These are phyloP conservation scores for Gaultheria prostrata DNA, from an alignment of 148 eudicot genomes.

Conservation along the genomic window DNA sequence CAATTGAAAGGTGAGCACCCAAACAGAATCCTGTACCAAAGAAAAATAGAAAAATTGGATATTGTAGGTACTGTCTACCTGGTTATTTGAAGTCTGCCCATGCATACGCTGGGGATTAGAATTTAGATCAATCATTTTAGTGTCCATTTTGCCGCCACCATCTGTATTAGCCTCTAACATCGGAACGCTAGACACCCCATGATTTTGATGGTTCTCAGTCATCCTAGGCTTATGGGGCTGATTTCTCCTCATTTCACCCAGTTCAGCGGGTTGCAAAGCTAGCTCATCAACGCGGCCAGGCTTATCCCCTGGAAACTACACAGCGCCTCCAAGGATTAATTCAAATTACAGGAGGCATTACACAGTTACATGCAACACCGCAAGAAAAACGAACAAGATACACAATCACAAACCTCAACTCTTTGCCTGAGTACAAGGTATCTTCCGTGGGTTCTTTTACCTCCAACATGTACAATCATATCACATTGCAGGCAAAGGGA, in stretches of 20 bases:
- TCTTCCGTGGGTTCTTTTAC: constrained; percentile 85
- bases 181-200: constrained; percentile 36
- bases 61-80: constrained; percentile 34
- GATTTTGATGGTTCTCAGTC: constrained; percentile 50
- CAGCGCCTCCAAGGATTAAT: constrained; percentile 1
- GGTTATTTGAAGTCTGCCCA: constrained; percentile 52
- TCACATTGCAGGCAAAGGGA: constrained; percentile 98
- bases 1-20: constrained; percentile 1
- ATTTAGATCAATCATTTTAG: constrained; percentile 73
- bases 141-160: constrained; percentile 44
- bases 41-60: constrained; percentile 6
- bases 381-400: constrained; percentile 17
- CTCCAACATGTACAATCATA: constrained; percentile 92
- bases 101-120: constrained; percentile 63
- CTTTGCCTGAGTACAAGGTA: constrained; percentile 79
- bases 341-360: not conserved
- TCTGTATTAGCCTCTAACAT: constrained; percentile 29
- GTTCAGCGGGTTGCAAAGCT: constrained; percentile 42
- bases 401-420: constrained; percentile 71
- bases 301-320: constrained; percentile 85
- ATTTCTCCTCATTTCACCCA: constrained; percentile 37
- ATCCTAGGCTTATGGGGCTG: constrained; percentile 32
- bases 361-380: not conserved
- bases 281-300: constrained; percentile 38
- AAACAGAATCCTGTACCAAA: not conserved